phyloP scores from a whole-genome alignment of 2,329 filamentous ascomycete species.

The Botryotinia convoluta region DNA sequence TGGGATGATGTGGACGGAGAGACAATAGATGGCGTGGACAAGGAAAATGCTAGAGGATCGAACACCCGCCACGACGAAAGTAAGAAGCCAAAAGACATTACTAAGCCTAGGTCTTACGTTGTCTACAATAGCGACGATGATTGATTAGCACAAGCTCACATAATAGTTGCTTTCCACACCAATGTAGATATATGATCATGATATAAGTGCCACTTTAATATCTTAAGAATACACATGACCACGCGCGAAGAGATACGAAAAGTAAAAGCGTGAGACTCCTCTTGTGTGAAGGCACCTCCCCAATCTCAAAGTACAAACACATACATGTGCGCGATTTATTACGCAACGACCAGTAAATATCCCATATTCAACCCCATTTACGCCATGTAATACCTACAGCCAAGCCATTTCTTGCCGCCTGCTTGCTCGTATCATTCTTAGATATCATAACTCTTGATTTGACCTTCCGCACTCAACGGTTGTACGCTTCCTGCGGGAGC shows the following conservation, averaged over 20 bases:
- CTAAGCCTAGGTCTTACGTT: conserved; percentile 10
- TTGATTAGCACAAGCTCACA: background rate
- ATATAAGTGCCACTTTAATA: conserved; percentile 18
- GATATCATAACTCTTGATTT: conserved; percentile 48
- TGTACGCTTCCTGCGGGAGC: conserved; percentile 47
- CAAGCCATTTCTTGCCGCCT: conserved; percentile 10
- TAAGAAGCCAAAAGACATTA: background rate
- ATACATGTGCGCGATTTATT: conserved; percentile 8
- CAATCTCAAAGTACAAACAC: conserved; percentile 15
- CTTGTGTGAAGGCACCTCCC: conserved; percentile 1
- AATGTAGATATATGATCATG: background rate
- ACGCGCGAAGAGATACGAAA: background rate
- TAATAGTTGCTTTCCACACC: background rate
- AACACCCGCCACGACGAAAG: background rate
- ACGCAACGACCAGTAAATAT: conserved; percentile 23
- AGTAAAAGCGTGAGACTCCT: conserved; percentile 14
- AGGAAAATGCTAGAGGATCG: background rate
- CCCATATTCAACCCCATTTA: conserved; percentile 33
- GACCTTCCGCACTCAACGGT: conserved; percentile 54
- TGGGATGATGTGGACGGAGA: conserved; percentile 13
- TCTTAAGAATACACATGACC: conserved; percentile 18
- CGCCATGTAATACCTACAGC: conserved; percentile 29
- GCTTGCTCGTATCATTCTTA: conserved; percentile 26
- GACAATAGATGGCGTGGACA: background rate
- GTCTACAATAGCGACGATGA: conserved; percentile 18